A percentile compares a stretch with the other conserved stretches of the same genome.
Evolutionary conservation across 1,139 yeast genomes (phyloP).

Genomic region (Meyerozyma smithsonii): DNA sequence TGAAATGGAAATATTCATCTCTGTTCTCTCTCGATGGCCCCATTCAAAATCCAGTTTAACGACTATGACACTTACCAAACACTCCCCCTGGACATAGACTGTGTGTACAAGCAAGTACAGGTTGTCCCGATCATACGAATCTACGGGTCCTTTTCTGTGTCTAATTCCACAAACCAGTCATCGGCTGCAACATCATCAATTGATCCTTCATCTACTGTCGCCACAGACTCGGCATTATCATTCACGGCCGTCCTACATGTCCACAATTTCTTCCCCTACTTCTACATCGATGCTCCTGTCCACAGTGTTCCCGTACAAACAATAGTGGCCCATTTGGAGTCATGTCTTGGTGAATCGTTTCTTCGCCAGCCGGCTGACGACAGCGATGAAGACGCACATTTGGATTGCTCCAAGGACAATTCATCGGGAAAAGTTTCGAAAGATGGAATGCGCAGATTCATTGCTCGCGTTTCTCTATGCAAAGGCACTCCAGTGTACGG

Average conservation of each 20-base stretch:
- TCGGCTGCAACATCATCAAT: background rate
- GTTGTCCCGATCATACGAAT: conserved; percentile 74
- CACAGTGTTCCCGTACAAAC: conserved; percentile 6
- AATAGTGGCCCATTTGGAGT: conserved; percentile 6
- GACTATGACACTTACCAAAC: conserved; percentile 63
- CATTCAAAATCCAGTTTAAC: conserved; percentile 42
- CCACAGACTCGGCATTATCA: conserved; percentile 8
- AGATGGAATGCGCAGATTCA: conserved; percentile 15
- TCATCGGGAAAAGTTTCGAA: background rate
- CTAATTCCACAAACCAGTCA: conserved; percentile 40
- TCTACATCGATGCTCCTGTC: conserved; percentile 49
- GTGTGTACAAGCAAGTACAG: conserved; percentile 24
- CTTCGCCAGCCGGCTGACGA: conserved; percentile 9
- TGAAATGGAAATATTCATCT: background rate
- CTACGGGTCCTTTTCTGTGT: conserved; percentile 51
- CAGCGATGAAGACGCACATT: conserved; percentile 5
- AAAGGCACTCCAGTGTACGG: conserved; percentile 85
- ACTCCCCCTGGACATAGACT: conserved; percentile 30
- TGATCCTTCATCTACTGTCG: background rate
- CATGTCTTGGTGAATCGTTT: conserved; percentile 9
- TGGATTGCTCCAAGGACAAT: conserved; percentile 8
- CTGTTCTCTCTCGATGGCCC: background rate
- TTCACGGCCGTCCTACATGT: conserved; percentile 52
- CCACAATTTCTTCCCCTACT: conserved; percentile 81
- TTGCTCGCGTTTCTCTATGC: conserved; percentile 67